Evolutionary conservation across 805 yeast species (phyloP).

Genomic region (Teunomyces kruisii): DNA sequence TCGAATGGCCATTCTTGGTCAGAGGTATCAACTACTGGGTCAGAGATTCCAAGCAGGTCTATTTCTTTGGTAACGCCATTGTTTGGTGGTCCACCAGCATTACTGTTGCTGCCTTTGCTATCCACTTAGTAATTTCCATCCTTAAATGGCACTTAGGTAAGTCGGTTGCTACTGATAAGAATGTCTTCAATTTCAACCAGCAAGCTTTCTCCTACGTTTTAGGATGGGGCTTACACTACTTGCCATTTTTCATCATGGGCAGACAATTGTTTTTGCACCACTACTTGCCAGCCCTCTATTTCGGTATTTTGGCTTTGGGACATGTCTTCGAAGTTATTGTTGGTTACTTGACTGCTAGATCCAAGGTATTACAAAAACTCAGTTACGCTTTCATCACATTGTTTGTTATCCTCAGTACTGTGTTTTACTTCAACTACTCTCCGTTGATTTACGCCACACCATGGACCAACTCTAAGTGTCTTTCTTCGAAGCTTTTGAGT

Average conservation of each 20-base stretch:
- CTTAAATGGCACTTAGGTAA: slow-evolving; percentile 63
- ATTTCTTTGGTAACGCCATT: slow-evolving; percentile 76
- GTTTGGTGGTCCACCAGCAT: slow-evolving; percentile 73
- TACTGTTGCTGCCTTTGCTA: slow-evolving; percentile 48
- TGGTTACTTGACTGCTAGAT: slow-evolving; percentile 38
- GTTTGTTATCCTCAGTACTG: slow-evolving; percentile 50
- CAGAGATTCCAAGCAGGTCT: slow-evolving; percentile 57
- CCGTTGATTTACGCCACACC: slow-evolving; percentile 75
- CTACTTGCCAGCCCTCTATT: slow-evolving; percentile 89
- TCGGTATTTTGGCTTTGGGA: slow-evolving; percentile 76
- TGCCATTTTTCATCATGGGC: slow-evolving; percentile 83
- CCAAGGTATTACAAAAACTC: slow-evolving; percentile 40
- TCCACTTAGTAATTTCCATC: slow-evolving; percentile 47
- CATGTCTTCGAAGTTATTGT: slow-evolving; percentile 58
- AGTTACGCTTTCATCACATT: slow-evolving; percentile 46
- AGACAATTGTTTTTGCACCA: slow-evolving; percentile 94
- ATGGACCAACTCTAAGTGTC: slow-evolving; percentile 76
- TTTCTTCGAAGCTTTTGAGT: slow-evolving; percentile 52
- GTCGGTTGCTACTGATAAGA: slow-evolving; percentile 46
- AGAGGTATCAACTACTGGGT: slow-evolving; percentile 87
- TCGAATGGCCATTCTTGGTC: slow-evolving; percentile 68
- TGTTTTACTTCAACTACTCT: slow-evolving; percentile 59
- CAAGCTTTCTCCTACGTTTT: slow-evolving; percentile 59
- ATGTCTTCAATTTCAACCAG: slow-evolving; percentile 62
- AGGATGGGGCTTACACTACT: slow-evolving; percentile 73